Conservation (phyloP, 1,284 basidiomycete genomes). For the Xanthoconium separans region DNA sequence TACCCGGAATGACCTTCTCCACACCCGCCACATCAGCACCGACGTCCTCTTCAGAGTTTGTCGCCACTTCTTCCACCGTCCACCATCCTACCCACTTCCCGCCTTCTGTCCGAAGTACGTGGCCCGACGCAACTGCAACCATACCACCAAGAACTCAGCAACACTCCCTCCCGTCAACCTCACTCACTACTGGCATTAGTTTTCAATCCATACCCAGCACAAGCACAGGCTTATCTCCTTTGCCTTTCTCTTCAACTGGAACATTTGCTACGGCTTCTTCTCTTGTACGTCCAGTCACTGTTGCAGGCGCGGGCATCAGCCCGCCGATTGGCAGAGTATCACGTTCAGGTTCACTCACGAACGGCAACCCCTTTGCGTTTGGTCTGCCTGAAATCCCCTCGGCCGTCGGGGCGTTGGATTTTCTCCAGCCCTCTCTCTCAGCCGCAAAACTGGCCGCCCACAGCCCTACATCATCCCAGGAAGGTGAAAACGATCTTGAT, state of each 20-base stretch:
- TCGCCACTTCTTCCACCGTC: slow-evolving; percentile 21
- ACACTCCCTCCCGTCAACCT: slow-evolving; percentile 36
- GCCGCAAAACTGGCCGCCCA: slow-evolving; percentile 20
- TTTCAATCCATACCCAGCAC: slow-evolving; percentile 37
- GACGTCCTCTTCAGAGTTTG: slow-evolving; percentile 26
- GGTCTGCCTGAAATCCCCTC: slow-evolving; percentile 35
- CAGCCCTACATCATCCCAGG: slow-evolving; percentile 38
- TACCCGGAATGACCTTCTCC: slow-evolving; percentile 21
- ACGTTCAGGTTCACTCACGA: slow-evolving; percentile 62
- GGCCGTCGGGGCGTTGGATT: slow-evolving; percentile 28
- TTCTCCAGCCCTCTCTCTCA: slow-evolving; percentile 29
- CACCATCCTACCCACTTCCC: slow-evolving; percentile 25
- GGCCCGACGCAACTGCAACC: slow-evolving; percentile 28
- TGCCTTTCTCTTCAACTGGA: slow-evolving; percentile 34
- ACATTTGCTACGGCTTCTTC: slow-evolving; percentile 30
- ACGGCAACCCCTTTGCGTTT: slow-evolving; percentile 45
- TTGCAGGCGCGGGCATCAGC: slow-evolving; percentile 28
- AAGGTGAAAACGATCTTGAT: slow-evolving; percentile 44
- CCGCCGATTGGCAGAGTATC: slow-evolving; percentile 55
- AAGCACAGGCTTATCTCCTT: slow-evolving; percentile 26
- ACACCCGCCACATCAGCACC: slow-evolving; percentile 19
- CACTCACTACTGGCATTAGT: slow-evolving; percentile 31
- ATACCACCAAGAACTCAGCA: slow-evolving; percentile 34
- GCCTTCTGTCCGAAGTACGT: slow-evolving; percentile 24
- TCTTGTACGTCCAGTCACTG: slow-evolving; percentile 23